These are phyloP conservation scores for Cladosporium sp. DNA, from an alignment of 2,329 filamentous ascomycete genomes.

Conservation along the genomic window DNA sequence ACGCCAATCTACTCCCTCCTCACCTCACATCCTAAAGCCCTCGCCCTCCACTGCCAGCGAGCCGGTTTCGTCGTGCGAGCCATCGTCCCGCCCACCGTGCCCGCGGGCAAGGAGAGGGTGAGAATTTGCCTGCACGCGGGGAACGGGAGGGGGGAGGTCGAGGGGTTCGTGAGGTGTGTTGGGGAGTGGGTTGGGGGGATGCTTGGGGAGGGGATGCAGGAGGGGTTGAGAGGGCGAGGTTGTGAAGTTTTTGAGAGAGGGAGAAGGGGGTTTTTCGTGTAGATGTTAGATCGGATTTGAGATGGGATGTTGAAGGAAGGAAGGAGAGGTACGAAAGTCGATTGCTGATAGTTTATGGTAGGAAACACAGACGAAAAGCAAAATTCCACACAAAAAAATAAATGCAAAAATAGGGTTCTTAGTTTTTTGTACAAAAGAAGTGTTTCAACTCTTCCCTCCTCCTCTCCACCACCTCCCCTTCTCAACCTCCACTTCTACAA, in stretches of 20 bases:
- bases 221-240: neutral
- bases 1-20: constrained; percentile 65
- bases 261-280: no score
- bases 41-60: constrained; percentile 59
- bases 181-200: constrained; percentile 42
- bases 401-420: no score
- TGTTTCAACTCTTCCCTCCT: no score
- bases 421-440: no score
- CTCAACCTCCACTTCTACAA: no score
- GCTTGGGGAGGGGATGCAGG: neutral
- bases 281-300: no score
- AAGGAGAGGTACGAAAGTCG: no score
- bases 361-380: no score
- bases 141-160: constrained; percentile 56
- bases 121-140: constrained; percentile 65
- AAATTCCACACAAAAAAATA: no score
- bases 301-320: no score
- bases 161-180: constrained; percentile 49
- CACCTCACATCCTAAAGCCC: constrained; percentile 52
- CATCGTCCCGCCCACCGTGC: constrained; percentile 66
- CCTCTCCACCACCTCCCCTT: no score
- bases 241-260: neutral
- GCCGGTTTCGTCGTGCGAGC: constrained; percentile 58
- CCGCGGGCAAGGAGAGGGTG: constrained; percentile 58
- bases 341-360: no score